phyloP scores from a whole-genome alignment of 768 basidiomycete species.

The Cubamyces sp. region DNA sequence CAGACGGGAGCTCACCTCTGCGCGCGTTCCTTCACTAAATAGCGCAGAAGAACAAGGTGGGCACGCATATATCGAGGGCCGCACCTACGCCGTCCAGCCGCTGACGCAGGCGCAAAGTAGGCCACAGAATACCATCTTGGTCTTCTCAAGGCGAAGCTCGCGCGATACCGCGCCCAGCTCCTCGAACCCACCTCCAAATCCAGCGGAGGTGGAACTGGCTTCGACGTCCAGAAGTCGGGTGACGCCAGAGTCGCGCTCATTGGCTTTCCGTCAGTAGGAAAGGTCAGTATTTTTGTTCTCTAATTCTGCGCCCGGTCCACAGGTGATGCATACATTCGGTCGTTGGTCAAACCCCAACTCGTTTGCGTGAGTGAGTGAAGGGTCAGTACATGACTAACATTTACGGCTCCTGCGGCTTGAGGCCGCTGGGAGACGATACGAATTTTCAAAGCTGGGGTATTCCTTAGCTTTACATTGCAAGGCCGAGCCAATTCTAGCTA shows the following conservation, averaged over 20 bases:
- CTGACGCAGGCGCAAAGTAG: constrained; percentile 41
- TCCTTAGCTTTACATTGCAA: too few species aligned
- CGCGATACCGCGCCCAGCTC: constrained; percentile 92
- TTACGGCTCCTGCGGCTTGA: too few species aligned
- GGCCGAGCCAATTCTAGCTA: too few species aligned
- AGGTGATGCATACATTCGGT: too few species aligned
- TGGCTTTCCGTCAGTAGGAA: constrained; percentile 95
- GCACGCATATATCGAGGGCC: background rate
- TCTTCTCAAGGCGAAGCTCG: constrained; percentile 91
- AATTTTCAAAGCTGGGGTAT: too few species aligned
- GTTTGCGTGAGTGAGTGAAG: too few species aligned
- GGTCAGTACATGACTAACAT: too few species aligned
- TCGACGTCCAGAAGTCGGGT: constrained; percentile 86
- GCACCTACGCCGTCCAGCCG: background rate
- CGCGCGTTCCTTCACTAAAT: background rate
- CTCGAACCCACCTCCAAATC: constrained; percentile 90
- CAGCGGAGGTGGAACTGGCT: constrained; percentile 78
- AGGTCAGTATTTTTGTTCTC: constrained; percentile 43
- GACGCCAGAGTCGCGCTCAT: constrained; percentile 92
- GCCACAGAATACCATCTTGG: constrained; percentile 96
- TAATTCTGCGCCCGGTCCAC: too few species aligned
- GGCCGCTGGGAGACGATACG: too few species aligned
- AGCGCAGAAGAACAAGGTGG: constrained; percentile 97
- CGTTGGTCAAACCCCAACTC: too few species aligned
- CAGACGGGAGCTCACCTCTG: background rate